Percentiles rank a stretch among this genome's conserved stretches.
These are phyloP conservation scores for Zarea fungicola DNA, from an alignment of 2,329 filamentous ascomycete species.

Conservation along the genomic window DNA sequence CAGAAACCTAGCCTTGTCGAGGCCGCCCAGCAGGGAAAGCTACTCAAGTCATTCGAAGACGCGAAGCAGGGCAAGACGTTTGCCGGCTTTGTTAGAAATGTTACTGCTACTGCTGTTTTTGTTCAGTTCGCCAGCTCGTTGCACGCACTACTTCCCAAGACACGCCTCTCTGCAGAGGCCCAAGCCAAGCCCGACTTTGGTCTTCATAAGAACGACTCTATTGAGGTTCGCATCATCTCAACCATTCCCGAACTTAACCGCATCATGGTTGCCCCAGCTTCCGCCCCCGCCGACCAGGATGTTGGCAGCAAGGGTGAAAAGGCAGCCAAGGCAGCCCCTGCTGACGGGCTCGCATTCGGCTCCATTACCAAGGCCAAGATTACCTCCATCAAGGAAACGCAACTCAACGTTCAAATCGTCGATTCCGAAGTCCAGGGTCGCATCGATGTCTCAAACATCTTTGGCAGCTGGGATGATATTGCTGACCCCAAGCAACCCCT, in stretches of 20 bases:
- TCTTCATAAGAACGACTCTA: conserved; percentile 67
- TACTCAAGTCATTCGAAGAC: conserved; percentile 68
- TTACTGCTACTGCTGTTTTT: conserved; percentile 76
- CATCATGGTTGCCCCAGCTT: conserved; percentile 54
- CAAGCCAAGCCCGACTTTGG: conserved; percentile 69
- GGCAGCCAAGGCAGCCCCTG: conserved; percentile 32
- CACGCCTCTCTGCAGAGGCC: conserved; percentile 67
- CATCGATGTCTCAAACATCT: conserved; percentile 85
- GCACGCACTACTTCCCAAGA: conserved; percentile 74
- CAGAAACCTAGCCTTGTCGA: conserved; percentile 79
- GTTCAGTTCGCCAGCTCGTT: conserved; percentile 79
- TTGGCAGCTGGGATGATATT: conserved; percentile 84
- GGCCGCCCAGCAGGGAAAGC: conserved; percentile 63
- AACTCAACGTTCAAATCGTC: conserved; percentile 84
- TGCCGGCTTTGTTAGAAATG: conserved; percentile 78
- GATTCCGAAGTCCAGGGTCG: conserved; percentile 74
- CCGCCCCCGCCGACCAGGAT: conserved; percentile 41
- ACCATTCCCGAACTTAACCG: conserved; percentile 65
- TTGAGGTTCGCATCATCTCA: conserved; percentile 66
- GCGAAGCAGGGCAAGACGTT: conserved; percentile 63
- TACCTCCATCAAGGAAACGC: conserved; percentile 81
- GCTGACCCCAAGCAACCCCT: conserved; percentile 75
- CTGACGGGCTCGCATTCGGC: conserved; percentile 71
- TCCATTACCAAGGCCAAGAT: conserved; percentile 71
- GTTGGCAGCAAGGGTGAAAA: conserved; percentile 35